A percentile compares a stretch with the other conserved stretches of the same genome.
Evolutionary conservation across 805 yeast species (phyloP).

Genomic region (Pichia heedii): DNA sequence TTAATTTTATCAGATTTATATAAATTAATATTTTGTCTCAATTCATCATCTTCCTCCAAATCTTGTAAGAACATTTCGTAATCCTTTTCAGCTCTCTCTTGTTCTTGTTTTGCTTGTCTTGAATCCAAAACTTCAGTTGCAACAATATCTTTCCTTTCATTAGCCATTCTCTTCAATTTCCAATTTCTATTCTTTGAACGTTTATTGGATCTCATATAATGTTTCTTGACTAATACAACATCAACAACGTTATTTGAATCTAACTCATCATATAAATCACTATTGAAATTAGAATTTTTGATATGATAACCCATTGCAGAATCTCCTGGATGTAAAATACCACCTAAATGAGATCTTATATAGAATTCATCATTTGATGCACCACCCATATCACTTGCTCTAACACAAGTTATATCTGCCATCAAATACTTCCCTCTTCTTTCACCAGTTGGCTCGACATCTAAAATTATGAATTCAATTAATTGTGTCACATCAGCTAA

Average conservation of each 20-base stretch:
- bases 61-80: slow-evolving; percentile 94
- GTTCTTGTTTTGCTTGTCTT: slow-evolving; percentile 78
- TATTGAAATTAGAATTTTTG: slow-evolving; percentile 79
- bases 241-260: slow-evolving; percentile 65
- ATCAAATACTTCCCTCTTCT: slow-evolving; percentile 68
- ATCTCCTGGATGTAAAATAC: slow-evolving; percentile 92
- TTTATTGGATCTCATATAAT: slow-evolving; percentile 70
- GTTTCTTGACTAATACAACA: slow-evolving; percentile 81
- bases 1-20: slow-evolving; percentile 52
- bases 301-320: slow-evolving; percentile 87
- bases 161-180: slow-evolving; percentile 97
- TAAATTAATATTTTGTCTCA: slow-evolving; percentile 82
- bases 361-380: slow-evolving; percentile 70
- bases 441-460: slow-evolving; percentile 85
- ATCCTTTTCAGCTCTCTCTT: slow-evolving; percentile 88
- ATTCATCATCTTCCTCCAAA: slow-evolving; percentile 92
- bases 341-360: slow-evolving; percentile 89
- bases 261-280: slow-evolving; percentile 70
- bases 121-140: slow-evolving; percentile 37
- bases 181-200: slow-evolving; percentile 73
- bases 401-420: slow-evolving; percentile 88
- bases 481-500: slow-evolving; percentile 69
- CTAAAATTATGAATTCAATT: slow-evolving; percentile 82
- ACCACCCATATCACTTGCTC: slow-evolving; percentile 79
- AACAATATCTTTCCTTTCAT: slow-evolving; percentile 81